phyloP scores from a whole-genome alignment of 768 basidiomycete genomes.

The Macrolepiota fuliginosa region DNA sequence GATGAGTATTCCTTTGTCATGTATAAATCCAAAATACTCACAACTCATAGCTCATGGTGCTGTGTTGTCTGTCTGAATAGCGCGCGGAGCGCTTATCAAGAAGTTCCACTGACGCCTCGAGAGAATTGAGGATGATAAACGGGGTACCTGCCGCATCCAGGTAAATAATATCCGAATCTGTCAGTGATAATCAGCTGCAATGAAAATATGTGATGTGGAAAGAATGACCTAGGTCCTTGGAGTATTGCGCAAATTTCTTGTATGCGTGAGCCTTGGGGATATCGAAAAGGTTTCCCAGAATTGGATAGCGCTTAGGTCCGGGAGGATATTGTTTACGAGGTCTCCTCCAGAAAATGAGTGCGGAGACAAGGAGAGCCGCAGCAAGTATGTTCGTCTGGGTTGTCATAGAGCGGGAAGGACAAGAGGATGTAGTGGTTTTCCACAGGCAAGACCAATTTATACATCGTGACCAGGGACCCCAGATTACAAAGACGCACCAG shows the following conservation, averaged over 20 bases:
- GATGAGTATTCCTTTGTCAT: neutral
- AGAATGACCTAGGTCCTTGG: neutral
- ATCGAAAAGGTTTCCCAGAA: conserved; percentile 43
- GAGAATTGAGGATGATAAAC: conserved; percentile 21
- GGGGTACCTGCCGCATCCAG: conserved; percentile 17
- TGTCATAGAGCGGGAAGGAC: too few species aligned
- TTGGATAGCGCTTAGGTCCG: conserved; percentile 36
- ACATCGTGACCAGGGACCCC: too few species aligned
- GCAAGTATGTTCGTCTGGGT: neutral
- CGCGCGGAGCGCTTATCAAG: conserved; percentile 21
- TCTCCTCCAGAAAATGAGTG: neutral
- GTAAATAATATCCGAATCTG: conserved; percentile 5
- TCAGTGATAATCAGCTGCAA: neutral
- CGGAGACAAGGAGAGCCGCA: neutral
- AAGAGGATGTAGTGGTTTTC: too few species aligned
- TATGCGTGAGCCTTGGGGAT: conserved; percentile 30
- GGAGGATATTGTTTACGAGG: conserved; percentile 22
- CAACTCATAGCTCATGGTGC: conserved; percentile 5
- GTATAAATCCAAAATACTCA: neutral
- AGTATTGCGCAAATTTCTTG: neutral
- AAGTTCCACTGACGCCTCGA: conserved; percentile 19
- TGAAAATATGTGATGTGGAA: neutral
- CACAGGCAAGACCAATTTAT: too few species aligned
- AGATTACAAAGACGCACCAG: too few species aligned
- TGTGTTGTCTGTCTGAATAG: conserved; percentile 13